Evolutionary conservation across 305 asterid species (phyloP), one percentile per base, ranked within the genome.

Genomic region (Rubia tinctorum): DNA sequence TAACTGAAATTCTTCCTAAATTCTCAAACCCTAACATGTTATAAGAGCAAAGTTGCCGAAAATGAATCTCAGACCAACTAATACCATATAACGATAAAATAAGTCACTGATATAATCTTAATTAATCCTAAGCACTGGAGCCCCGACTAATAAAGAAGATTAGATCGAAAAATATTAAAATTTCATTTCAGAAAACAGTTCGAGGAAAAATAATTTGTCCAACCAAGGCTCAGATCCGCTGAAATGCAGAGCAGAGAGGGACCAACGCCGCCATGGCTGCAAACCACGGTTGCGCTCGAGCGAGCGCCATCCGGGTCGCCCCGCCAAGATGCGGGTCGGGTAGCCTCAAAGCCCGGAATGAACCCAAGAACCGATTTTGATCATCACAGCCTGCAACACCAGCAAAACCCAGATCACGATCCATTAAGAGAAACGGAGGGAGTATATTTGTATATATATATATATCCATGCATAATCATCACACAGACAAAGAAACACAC

Each of bases 241-340:
- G 14, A 20, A 25, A 11, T 12, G 10, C 27, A 34, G 49, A 45
- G 72, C 75, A 76, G 65, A 62, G 73, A 63, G 63, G 69, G 30
- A 39, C 66, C 3, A 53, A 37, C 18, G 43, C 63, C 61, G 71
- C 76, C 76, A 76, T 76, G 76, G 76, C 72, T 71, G 80, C 80
- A 53, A 22, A 47, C 53, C 75, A 60, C 23, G 55, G 20, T 65
- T 42, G 68, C 67, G 40, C 80, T 62, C 14, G 44, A 23, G 9
- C 9, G 17, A 53, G 56, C 13, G 51, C 69, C 71, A 18, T 66
- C 66, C 60, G 34, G 79, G 69, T 75, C 15, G 71, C 66, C 79
- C 75, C 6, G 71, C 75, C 75, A 75, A 71, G 80, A 64, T 65
- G 71, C 68, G 68, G 51, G 63, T 65, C 62, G 18, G 37, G 13